Evolutionary conservation across 225 moss, liverwort and hornwort genomes (phyloP).

Genomic region (Neckera pumila): DNA sequence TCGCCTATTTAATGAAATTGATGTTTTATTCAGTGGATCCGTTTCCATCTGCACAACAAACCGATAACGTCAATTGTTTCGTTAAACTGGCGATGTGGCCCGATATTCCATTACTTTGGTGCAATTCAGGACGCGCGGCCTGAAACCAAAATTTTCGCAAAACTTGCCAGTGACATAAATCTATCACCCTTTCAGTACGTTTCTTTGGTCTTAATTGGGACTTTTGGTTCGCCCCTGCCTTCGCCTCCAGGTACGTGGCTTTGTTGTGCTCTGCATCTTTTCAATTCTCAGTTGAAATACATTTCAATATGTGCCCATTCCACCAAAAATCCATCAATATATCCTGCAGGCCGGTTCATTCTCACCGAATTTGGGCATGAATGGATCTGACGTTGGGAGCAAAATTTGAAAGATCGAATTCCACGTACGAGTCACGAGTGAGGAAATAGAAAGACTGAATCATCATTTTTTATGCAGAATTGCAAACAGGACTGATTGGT

Average conservation of each 20-base stretch:
- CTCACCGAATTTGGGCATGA: background rate
- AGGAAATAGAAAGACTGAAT: background rate
- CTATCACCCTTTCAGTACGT: background rate
- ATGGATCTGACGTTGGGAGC: background rate
- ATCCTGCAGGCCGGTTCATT: background rate
- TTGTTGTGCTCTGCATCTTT: background rate
- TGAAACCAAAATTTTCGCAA: background rate
- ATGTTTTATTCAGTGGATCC: background rate
- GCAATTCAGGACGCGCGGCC: too few species aligned
- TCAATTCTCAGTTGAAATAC: background rate
- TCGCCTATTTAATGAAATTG: background rate
- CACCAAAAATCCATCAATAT: background rate
- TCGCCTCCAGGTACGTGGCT: background rate
- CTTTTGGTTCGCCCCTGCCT: background rate
- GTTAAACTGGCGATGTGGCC: too few species aligned
- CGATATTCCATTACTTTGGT: background rate
- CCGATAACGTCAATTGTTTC: too few species aligned
- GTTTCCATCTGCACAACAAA: background rate
- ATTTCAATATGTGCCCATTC: background rate
- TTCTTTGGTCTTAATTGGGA: background rate
- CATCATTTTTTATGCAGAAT: too few species aligned
- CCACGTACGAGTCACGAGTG: background rate
- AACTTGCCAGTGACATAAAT: background rate
- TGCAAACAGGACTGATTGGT: background rate
- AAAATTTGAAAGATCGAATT: background rate